These are phyloP conservation scores for Aspergillus chevalieri DNA, from an alignment of 2,329 filamentous ascomycete species.

Conservation along the genomic window DNA sequence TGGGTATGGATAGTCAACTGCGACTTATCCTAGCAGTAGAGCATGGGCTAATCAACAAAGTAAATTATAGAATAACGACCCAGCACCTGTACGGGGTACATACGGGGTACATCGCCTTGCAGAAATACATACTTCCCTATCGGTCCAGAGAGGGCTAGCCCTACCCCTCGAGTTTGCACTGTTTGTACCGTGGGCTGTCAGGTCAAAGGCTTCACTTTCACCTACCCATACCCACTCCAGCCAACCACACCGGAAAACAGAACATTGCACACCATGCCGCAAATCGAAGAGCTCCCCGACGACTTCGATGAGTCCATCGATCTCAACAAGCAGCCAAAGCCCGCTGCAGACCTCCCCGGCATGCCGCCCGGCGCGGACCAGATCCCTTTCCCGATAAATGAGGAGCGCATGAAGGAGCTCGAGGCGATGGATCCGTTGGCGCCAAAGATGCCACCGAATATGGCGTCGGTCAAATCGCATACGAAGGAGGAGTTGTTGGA, in stretches of 20 bases:
- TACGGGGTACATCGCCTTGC: no score
- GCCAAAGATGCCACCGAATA: constrained; percentile 51
- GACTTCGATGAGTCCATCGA: constrained; percentile 44
- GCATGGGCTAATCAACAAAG: no score
- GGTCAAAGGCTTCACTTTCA: background rate
- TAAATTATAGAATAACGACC: no score
- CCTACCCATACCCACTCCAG: background rate
- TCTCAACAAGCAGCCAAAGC: constrained; percentile 30
- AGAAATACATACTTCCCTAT: background rate
- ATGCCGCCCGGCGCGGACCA: constrained; percentile 22
- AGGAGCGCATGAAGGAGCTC: constrained; percentile 25
- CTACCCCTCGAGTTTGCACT: constrained; percentile 9
- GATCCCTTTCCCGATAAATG: constrained; percentile 35
- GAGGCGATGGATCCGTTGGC: constrained; percentile 24
- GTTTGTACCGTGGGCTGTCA: constrained; percentile 2
- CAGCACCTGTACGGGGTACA: no score
- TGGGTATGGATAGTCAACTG: background rate
- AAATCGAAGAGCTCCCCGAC: constrained; percentile 46
- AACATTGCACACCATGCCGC: constrained; percentile 42
- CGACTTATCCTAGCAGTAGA: background rate
- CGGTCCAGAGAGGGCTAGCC: constrained; percentile 10
- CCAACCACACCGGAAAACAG: background rate
- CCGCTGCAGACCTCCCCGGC: constrained; percentile 5
- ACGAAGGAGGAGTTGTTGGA: constrained; percentile 55
- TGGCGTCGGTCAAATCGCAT: constrained; percentile 52